phyloP scores from a whole-genome alignment of 495 filamentous ascomycete genomes.

The Neurospora hispaniola region DNA sequence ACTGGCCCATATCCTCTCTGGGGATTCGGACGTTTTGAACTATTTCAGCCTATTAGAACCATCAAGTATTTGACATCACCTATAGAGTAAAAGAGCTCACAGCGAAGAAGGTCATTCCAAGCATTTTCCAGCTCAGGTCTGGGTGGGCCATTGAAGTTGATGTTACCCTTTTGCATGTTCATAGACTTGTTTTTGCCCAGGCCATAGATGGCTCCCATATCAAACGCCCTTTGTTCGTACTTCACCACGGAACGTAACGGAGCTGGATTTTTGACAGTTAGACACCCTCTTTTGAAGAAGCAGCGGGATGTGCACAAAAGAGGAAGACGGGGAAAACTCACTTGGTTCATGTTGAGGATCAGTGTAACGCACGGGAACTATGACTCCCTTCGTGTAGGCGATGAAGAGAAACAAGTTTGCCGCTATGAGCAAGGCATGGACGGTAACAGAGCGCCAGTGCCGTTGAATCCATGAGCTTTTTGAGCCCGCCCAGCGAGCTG shows the following conservation, averaged over 20 bases:
- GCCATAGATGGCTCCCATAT: not conserved
- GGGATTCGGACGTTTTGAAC: not conserved
- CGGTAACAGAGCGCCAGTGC: conserved; percentile 1
- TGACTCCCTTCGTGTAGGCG: not conserved
- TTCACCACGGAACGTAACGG: not conserved
- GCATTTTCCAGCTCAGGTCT: conserved; percentile 1
- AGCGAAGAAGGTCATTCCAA: not conserved
- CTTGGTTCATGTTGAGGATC: not conserved
- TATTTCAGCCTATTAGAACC: not conserved
- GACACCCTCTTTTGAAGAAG: not conserved
- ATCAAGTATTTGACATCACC: too few species aligned
- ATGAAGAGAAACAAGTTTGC: conserved; percentile 1
- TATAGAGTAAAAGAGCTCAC: not conserved
- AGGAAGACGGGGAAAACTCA: not conserved
- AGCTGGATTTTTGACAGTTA: not conserved
- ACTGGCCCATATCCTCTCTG: not conserved
- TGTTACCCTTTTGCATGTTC: not conserved
- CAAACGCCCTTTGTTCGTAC: not conserved
- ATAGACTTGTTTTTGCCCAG: not conserved
- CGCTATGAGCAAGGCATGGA: not conserved
- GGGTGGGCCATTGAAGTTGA: conserved; percentile 1
- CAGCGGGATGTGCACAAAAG: not conserved
- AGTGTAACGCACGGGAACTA: not conserved
- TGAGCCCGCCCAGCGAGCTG: not conserved
- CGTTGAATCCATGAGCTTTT: not conserved